phyloP scores from a whole-genome alignment of 2,329 filamentous ascomycete species.

The Penicillium brasilianum region DNA sequence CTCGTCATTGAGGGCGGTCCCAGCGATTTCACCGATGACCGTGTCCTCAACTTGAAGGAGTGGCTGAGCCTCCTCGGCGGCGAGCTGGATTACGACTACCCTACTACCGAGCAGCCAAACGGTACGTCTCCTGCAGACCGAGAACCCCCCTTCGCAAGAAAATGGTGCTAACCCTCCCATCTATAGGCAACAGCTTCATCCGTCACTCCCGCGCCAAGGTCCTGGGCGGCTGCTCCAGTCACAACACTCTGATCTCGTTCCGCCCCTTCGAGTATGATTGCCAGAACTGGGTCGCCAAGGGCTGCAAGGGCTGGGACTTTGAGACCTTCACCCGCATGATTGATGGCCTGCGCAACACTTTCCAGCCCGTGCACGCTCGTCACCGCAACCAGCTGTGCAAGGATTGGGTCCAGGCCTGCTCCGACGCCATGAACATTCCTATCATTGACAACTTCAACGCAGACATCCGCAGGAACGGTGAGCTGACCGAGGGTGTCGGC shows the following conservation, averaged over 20 bases:
- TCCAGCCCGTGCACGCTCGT: slow-evolving; percentile 82
- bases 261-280: slow-evolving; percentile 88
- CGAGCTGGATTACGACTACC: slow-evolving; percentile 89
- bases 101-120: slow-evolving; percentile 85
- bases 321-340: slow-evolving; percentile 80
- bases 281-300: slow-evolving; percentile 79
- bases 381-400: slow-evolving; percentile 90
- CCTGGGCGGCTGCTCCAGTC: slow-evolving; percentile 87
- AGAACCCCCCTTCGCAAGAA: background rate
- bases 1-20: slow-evolving; percentile 88
- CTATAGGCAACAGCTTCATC: slow-evolving; percentile 82
- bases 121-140: slow-evolving; percentile 53
- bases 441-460: slow-evolving; percentile 85
- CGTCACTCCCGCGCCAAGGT: slow-evolving; percentile 92
- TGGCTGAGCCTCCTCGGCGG: slow-evolving; percentile 85
- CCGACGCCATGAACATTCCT: slow-evolving; percentile 77
- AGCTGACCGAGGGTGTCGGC: slow-evolving; percentile 76
- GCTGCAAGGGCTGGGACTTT: slow-evolving; percentile 85
- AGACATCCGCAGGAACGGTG: slow-evolving; percentile 75
- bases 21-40: slow-evolving; percentile 85
- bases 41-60: slow-evolving; percentile 83
- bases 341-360: slow-evolving; percentile 85
- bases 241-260: slow-evolving; percentile 94
- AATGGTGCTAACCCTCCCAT: slow-evolving; percentile 8
- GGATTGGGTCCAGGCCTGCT: slow-evolving; percentile 86